These are phyloP conservation scores for Castanea crenata DNA, from an alignment of 306 rosid species.

Conservation along the genomic window DNA sequence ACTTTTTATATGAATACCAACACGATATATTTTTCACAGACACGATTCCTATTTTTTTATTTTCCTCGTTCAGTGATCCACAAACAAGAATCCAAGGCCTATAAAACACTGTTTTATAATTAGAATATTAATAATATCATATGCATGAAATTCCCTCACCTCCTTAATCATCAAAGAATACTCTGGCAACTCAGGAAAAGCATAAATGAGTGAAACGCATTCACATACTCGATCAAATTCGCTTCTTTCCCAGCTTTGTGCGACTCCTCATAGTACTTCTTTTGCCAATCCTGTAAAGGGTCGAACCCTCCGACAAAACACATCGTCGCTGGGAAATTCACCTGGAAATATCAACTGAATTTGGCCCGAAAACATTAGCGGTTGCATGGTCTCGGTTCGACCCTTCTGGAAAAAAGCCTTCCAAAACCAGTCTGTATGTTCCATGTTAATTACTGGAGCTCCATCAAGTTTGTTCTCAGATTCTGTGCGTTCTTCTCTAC, in stretches of 20 bases:
- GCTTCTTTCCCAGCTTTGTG: constrained; percentile 26
- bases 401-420: constrained; percentile 28
- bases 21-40: no score
- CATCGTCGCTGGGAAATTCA: constrained; percentile 17
- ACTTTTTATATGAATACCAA: no score
- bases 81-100: no score
- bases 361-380: constrained; percentile 24
- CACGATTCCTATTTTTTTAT: no score
- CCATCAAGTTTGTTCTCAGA: constrained; percentile 16
- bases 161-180: neutral
- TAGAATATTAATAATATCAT: neutral
- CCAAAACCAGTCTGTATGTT: constrained; percentile 23
- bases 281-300: constrained; percentile 24
- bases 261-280: constrained; percentile 21
- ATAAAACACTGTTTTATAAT: neutral
- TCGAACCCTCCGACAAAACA: constrained; percentile 25
- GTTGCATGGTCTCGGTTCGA: constrained; percentile 22
- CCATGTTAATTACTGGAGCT: neutral
- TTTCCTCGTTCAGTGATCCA: no score
- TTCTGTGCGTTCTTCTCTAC: constrained; percentile 30
- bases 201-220: constrained; percentile 22
- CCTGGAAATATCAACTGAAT: constrained; percentile 14
- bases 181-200: neutral
- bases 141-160: constrained; percentile 19
- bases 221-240: constrained; percentile 15